phyloP scores from a whole-genome alignment of 257 asterid genomes.

The Jasminum sambac region DNA sequence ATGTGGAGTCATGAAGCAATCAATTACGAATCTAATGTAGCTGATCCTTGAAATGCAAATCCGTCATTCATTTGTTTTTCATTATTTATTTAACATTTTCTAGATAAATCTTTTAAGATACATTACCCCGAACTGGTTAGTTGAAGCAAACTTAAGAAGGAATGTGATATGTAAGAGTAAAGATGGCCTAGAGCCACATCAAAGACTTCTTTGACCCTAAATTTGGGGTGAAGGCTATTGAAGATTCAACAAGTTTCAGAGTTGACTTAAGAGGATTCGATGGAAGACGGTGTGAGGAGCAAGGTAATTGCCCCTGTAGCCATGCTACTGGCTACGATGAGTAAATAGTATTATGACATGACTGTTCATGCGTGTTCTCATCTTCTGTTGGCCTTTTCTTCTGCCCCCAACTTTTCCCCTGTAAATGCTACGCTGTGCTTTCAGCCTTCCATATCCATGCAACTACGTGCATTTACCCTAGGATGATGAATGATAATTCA shows the following conservation, averaged over 20 bases:
- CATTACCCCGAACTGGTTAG: neutral
- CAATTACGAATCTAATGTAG: neutral
- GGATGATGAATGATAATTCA: neutral
- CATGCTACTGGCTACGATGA: neutral
- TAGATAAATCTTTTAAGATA: conserved; percentile 1
- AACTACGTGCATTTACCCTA: neutral
- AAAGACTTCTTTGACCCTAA: neutral
- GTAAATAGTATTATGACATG: neutral
- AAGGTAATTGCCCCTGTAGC: neutral
- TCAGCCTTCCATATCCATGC: neutral
- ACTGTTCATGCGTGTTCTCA: neutral
- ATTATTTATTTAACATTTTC: neutral
- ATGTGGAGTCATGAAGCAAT: neutral
- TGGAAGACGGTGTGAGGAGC: neutral
- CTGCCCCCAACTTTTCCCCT: neutral
- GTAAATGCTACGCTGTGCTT: neutral
- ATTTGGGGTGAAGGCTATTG: neutral
- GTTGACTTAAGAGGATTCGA: neutral
- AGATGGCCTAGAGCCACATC: neutral
- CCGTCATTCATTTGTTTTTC: neutral
- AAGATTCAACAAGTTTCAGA: neutral
- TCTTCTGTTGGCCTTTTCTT: neutral
- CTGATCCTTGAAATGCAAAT: neutral
- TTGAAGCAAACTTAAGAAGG: neutral
- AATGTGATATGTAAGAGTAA: neutral